A percentile compares a stretch with the other conserved stretches of the same genome.
These are phyloP conservation scores for Xerocomellus chrysenteron DNA, from an alignment of 768 basidiomycete genomes.

Conservation along the genomic window DNA sequence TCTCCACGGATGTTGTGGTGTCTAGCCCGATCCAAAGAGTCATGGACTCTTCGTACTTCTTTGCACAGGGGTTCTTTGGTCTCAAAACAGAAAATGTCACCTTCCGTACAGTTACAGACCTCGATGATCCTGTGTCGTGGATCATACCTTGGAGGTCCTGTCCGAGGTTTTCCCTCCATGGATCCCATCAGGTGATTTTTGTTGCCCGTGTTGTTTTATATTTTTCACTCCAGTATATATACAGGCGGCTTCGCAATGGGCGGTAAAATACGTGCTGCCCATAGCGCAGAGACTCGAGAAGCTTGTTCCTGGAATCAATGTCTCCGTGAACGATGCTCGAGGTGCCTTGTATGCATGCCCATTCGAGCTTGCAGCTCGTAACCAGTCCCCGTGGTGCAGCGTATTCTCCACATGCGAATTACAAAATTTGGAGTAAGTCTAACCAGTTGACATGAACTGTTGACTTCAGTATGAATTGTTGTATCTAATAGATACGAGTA, in stretches of 20 bases:
- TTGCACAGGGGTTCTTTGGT: constrained; percentile 40
- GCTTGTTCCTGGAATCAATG: constrained; percentile 33
- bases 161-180: constrained; percentile 15
- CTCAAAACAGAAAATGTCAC: constrained; percentile 25
- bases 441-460: neutral
- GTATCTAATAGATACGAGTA: constrained; percentile 35
- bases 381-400: constrained; percentile 41
- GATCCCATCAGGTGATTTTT: constrained; percentile 5
- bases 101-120: constrained; percentile 34
- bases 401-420: constrained; percentile 38
- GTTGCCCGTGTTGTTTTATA: neutral
- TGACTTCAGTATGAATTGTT: neutral
- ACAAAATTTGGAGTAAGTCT: constrained; percentile 35
- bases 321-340: constrained; percentile 36
- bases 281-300: constrained; percentile 37
- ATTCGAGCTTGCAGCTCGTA: constrained; percentile 39
- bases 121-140: constrained; percentile 38
- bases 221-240: neutral
- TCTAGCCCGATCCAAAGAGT: constrained; percentile 24
- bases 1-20: constrained; percentile 17
- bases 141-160: constrained; percentile 44
- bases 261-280: constrained; percentile 33
- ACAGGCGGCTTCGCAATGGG: constrained; percentile 31
- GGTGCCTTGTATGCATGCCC: constrained; percentile 45
- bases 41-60: constrained; percentile 43